A percentile compares a stretch with the other conserved stretches of the same genome.
These are phyloP conservation scores for Coemansia sp. DNA, from an alignment of 192 early-diverging fungal genomes.

Conservation along the genomic window DNA sequence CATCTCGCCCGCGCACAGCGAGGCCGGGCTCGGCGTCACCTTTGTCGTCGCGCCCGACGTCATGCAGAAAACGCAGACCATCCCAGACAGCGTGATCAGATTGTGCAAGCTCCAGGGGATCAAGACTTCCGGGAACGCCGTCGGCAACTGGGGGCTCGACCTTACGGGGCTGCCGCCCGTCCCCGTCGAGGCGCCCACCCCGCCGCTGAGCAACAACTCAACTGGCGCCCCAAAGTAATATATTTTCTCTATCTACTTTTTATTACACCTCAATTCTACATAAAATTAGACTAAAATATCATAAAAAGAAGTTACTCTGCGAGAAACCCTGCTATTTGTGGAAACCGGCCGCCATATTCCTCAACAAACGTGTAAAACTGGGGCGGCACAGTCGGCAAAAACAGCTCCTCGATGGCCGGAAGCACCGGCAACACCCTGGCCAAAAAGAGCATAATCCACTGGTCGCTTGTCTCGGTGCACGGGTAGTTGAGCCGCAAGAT, in stretches of 20 bases:
- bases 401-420: slow-evolving; percentile 5
- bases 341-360: not conserved
- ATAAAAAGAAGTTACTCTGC: too few species aligned
- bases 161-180: slow-evolving; percentile 52
- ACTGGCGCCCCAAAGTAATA: too few species aligned
- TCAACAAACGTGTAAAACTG: slow-evolving; percentile 5
- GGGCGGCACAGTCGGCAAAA: not conserved
- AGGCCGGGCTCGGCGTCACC: slow-evolving; percentile 65
- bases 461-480: not conserved
- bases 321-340: slow-evolving; percentile 10
- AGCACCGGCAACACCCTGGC: not conserved
- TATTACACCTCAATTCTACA: too few species aligned
- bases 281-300: too few species aligned
- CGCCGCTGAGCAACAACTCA: too few species aligned
- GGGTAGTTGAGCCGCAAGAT: not conserved
- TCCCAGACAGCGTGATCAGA: slow-evolving; percentile 49
- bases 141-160: slow-evolving; percentile 65
- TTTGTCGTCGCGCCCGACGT: slow-evolving; percentile 70
- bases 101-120: slow-evolving; percentile 60
- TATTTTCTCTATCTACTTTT: too few species aligned
- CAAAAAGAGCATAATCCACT: not conserved
- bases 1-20: slow-evolving; percentile 47
- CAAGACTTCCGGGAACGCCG: slow-evolving; percentile 63
- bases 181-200: not conserved
- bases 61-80: slow-evolving; percentile 13